Evolutionary conservation across 768 basidiomycete genomes (phyloP).

Genomic region (Serendipita sp.): DNA sequence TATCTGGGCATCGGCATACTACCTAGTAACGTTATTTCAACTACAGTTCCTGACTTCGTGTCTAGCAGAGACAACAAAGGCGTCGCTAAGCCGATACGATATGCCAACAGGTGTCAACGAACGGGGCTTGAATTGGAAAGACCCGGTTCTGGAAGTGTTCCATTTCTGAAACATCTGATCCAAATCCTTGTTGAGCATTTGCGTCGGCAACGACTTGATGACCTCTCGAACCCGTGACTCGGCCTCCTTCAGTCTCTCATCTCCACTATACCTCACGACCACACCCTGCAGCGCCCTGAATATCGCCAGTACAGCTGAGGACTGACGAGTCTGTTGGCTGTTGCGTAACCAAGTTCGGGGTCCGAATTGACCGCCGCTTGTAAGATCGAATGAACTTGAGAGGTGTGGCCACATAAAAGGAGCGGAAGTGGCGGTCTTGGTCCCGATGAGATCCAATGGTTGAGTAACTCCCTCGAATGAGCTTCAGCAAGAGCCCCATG

Average conservation of each 20-base stretch:
- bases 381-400: constrained; percentile 17
- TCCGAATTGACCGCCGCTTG: constrained; percentile 51
- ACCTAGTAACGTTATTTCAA: too few relatives aligned
- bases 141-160: background rate
- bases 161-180: constrained; percentile 86
- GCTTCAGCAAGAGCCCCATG: constrained; percentile 79
- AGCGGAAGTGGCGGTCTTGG: constrained; percentile 22
- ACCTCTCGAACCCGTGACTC: constrained; percentile 75
- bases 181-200: constrained; percentile 75
- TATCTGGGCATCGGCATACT: too few relatives aligned
- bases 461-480: constrained; percentile 79
- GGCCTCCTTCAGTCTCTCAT: constrained; percentile 51
- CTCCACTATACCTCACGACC: constrained; percentile 54
- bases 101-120: too few relatives aligned
- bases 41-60: too few relatives aligned
- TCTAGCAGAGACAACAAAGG: too few relatives aligned
- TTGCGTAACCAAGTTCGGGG: constrained; percentile 49
- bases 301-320: constrained; percentile 81
- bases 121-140: background rate
- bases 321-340: constrained; percentile 79
- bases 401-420: constrained; percentile 17
- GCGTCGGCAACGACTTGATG: constrained; percentile 72
- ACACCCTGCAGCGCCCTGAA: constrained; percentile 39
- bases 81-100: too few relatives aligned
- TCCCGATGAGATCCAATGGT: constrained; percentile 45